These are phyloP conservation scores for Stramenopiles sp. DNA, from an alignment of 352 stramenopile species.

Conservation along the genomic window DNA sequence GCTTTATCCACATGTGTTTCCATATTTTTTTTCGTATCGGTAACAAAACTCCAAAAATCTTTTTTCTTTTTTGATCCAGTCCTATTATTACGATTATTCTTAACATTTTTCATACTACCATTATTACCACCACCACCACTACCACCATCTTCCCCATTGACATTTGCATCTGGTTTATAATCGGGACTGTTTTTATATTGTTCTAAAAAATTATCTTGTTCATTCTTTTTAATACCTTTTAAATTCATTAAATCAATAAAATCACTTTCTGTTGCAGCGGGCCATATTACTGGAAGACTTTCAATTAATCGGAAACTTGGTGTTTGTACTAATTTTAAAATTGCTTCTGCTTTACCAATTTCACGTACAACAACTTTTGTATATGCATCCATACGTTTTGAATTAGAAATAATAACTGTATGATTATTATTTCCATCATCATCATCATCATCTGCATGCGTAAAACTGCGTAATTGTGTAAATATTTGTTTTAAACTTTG, in stretches of 20 bases:
- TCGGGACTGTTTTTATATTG: neutral
- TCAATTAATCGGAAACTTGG: constrained; percentile 64
- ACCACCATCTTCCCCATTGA: neutral
- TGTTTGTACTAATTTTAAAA: constrained; percentile 91
- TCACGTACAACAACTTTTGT: constrained; percentile 75
- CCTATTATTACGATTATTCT: no score
- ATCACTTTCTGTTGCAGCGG: constrained; percentile 64
- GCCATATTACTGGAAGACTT: constrained; percentile 88
- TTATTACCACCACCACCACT: neutral
- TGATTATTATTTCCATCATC: constrained; percentile 15
- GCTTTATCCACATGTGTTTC: neutral
- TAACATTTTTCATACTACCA: no score
- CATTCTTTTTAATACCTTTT: constrained; percentile 64
- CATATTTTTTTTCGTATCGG: constrained; percentile 1
- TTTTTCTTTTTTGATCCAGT: neutral
- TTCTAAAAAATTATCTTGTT: constrained; percentile 20
- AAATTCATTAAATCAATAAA: constrained; percentile 81
- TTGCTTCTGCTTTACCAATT: constrained; percentile 53
- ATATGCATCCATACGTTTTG: constrained; percentile 42
- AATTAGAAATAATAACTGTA: constrained; percentile 44
- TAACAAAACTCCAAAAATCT: constrained; percentile 4
- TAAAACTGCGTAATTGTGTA: constrained; percentile 67
- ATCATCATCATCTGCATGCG: constrained; percentile 30
- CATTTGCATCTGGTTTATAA: neutral
- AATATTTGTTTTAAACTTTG: constrained; percentile 91